These are phyloP conservation scores for Juncus effusus DNA, from an alignment of 176 grass and related monocot species.

Conservation along the genomic window DNA sequence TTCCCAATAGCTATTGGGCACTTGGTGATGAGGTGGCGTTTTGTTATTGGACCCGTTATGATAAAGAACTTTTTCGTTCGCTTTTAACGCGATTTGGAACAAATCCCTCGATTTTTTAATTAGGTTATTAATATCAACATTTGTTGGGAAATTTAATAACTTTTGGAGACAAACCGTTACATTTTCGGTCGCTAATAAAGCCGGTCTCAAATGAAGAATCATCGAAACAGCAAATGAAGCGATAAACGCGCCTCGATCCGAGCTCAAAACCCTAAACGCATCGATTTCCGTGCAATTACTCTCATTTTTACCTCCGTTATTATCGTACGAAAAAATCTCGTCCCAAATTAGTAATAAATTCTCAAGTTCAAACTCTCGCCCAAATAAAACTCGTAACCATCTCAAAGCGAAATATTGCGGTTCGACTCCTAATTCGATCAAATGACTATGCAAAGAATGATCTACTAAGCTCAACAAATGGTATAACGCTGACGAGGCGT, in stretches of 20 bases:
- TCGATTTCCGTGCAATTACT: conserved; percentile 37
- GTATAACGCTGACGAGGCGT: conserved; percentile 92
- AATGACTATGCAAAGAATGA: conserved; percentile 85
- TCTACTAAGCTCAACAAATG: conserved; percentile 73
- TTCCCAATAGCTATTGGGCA: conserved; percentile 89
- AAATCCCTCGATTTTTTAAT: conserved; percentile 77
- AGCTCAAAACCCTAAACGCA: conserved; percentile 67
- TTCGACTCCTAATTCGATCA: conserved; percentile 87
- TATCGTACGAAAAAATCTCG: conserved; percentile 66
- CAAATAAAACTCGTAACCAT: conserved; percentile 94
- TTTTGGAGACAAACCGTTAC: conserved; percentile 71
- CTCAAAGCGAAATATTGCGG: conserved; percentile 94
- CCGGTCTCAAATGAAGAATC: conserved; percentile 87
- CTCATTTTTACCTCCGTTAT: conserved; percentile 52
- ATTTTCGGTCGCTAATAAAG: conserved; percentile 78
- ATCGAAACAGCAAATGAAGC: conserved; percentile 84
- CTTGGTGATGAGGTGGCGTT: conserved; percentile 51
- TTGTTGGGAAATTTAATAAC: conserved; percentile 72
- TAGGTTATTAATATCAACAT: conserved; percentile 55
- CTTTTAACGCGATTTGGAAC: conserved; percentile 60
- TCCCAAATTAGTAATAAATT: conserved; percentile 84
- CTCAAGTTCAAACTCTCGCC: conserved; percentile 73
- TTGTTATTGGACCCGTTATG: conserved; percentile 15
- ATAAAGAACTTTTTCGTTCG: conserved; percentile 28
- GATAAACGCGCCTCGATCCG: conserved; percentile 83